Percentiles rank a stretch among this genome's conserved stretches.
Evolutionary conservation across 768 basidiomycete genomes (phyloP).

Genomic region (Clavulina sp.): DNA sequence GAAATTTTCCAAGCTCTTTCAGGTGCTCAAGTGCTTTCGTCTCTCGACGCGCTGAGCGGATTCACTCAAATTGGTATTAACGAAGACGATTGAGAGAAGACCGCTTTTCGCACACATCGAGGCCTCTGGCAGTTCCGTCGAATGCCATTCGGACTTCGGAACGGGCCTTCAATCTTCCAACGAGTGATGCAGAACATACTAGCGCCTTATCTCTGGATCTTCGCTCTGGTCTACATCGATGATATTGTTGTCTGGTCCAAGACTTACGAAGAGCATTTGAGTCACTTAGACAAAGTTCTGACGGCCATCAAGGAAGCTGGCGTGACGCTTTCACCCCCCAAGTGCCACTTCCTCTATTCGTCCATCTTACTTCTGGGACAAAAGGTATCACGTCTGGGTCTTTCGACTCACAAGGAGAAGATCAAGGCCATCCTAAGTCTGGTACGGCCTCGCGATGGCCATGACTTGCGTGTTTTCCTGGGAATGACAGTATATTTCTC

Average conservation of each 20-base stretch:
- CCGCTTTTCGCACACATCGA: slow-evolving; percentile 17
- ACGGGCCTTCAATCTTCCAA: slow-evolving; percentile 15
- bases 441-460: slow-evolving; percentile 6
- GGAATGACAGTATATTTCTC: slow-evolving; percentile 16
- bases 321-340: no score
- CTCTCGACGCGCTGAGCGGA: no score
- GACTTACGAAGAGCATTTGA: slow-evolving; percentile 8
- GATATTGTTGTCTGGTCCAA: background rate
- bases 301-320: no score
- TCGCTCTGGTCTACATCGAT: no score
- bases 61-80: slow-evolving; percentile 15
- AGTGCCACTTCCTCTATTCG: no score
- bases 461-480: slow-evolving; percentile 12
- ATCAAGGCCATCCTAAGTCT: slow-evolving; percentile 4
- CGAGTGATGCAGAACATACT: slow-evolving; percentile 15
- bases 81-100: slow-evolving; percentile 19
- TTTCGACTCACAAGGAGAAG: no score
- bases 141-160: slow-evolving; percentile 15
- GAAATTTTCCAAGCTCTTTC: slow-evolving; percentile 17
- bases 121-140: slow-evolving; percentile 12
- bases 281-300: no score
- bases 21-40: slow-evolving; percentile 18
- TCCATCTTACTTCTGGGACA: slow-evolving; percentile 7
- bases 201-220: slow-evolving; percentile 10
- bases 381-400: no score